Evolutionary conservation across 2,329 filamentous ascomycete genomes (phyloP).

Genomic region (Trichoderma atroviride): DNA sequence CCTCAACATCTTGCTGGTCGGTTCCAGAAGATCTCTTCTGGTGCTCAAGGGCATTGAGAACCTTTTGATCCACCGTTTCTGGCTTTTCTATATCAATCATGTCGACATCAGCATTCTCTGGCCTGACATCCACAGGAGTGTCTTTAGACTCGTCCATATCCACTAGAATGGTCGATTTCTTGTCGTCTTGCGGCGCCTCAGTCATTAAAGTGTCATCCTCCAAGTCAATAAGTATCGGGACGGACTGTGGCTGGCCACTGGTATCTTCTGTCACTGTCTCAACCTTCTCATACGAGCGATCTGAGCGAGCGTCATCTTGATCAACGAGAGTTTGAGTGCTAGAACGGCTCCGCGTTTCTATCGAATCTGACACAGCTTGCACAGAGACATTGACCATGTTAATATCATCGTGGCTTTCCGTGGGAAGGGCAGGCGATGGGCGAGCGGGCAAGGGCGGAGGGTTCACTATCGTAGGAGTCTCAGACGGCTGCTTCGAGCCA

Average conservation of each 20-base stretch:
- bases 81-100: slow-evolving; percentile 40
- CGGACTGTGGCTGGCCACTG: slow-evolving; percentile 31
- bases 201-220: slow-evolving; percentile 33
- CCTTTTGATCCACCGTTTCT: slow-evolving; percentile 50
- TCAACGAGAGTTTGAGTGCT: slow-evolving; percentile 59
- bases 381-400: slow-evolving; percentile 41
- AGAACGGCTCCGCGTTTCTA: slow-evolving; percentile 49
- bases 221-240: background rate
- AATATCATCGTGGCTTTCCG: slow-evolving; percentile 37
- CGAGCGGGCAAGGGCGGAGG: slow-evolving; percentile 56
- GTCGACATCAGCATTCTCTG: slow-evolving; percentile 31
- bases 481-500: slow-evolving; percentile 36
- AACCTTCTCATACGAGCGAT: slow-evolving; percentile 42
- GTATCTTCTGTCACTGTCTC: slow-evolving; percentile 30
- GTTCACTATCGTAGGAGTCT: slow-evolving; percentile 32
- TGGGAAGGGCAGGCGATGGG: slow-evolving; percentile 46
- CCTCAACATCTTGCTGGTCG: slow-evolving; percentile 91
- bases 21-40: slow-evolving; percentile 54
- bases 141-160: background rate
- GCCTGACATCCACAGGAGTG: background rate
- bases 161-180: background rate
- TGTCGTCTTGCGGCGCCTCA: slow-evolving; percentile 15
- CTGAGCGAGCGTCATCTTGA: slow-evolving; percentile 42
- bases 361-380: slow-evolving; percentile 35
- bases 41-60: slow-evolving; percentile 50